Evolutionary conservation across 1,284 basidiomycete species (phyloP), one percentile per base, ranked within the genome.

Genomic region (Apiotrichum gamsii): DNA sequence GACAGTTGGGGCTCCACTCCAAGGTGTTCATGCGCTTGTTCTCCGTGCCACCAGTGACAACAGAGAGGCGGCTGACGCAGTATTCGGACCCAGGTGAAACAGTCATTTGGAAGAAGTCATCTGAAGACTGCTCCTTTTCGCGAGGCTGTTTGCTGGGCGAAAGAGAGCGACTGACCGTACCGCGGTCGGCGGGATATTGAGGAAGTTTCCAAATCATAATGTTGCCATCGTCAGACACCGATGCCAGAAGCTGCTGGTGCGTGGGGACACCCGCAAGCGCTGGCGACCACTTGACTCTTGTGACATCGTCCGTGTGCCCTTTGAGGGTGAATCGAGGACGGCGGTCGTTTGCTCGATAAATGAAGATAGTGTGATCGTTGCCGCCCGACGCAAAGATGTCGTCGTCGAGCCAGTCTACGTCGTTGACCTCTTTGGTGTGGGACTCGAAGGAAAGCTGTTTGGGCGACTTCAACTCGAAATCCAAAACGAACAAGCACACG

Each of bases 381-480:
- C 61, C 65, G 4, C 60, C 63, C 1, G 63, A 64, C 1, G 67
- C 67, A 34, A 71, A 71, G 24, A 69, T 60, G 13, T 65, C 54
- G 43, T 71, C 65, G 43, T 71, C 69, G 2, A 68, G 56, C 69
- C 69, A 71, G 28, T 71, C 69, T 3, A 71, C 61, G 23, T 71
- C 69, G 50, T 69, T 69, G 8, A 71, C 69, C 38, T 68, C 65
- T 40, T 68, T 65, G 1, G 61, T 62, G 50, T 70, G 67, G 1
- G 60, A 48, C 16, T 65, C 59, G 43, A 63, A 69, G 16, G 47
- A 50, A 13, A 56, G 31, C 18, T 52, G 51, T 16, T 52, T 52
- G 3, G 50, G 54, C 4, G 51, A 52, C 37, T 56, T 49, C 6
- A 56, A 30, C 16, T 56, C 50, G 11, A 56, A 52, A 28, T 52